Conservation (phyloP, 768 basidiomycete genomes). For the Tricholoma saponaceum region DNA sequence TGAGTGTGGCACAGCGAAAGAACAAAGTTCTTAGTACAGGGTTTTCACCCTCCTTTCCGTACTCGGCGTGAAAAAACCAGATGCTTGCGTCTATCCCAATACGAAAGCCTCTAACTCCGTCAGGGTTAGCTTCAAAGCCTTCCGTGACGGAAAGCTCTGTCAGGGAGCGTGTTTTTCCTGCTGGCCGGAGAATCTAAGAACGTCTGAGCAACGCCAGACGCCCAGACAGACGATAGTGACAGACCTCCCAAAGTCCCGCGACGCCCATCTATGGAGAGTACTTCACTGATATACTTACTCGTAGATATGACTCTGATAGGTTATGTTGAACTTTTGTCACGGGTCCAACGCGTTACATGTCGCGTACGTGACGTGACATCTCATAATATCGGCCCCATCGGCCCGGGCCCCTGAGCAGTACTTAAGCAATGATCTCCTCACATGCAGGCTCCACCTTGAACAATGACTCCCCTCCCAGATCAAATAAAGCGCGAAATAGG, state of each 20-base stretch:
- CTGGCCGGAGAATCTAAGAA: constrained; percentile 60
- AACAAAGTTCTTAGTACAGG: constrained; percentile 80
- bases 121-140: constrained; percentile 66
- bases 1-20: constrained; percentile 79
- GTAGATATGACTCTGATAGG: too few relatives aligned
- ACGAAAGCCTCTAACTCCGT: constrained; percentile 66
- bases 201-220: constrained; percentile 12
- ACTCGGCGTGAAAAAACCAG: constrained; percentile 78
- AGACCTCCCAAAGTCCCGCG: constrained; percentile 41
- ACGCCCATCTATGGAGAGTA: constrained; percentile 26
- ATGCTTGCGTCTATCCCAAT: constrained; percentile 88
- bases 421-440: too few relatives aligned
- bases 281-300: too few relatives aligned
- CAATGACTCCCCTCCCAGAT: constrained; percentile 23
- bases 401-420: too few relatives aligned
- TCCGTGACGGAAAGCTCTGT: constrained; percentile 72
- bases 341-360: background rate
- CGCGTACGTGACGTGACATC: constrained; percentile 1
- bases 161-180: constrained; percentile 67
- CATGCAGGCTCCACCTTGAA: too few relatives aligned
- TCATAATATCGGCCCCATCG: too few relatives aligned
- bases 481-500: constrained; percentile 41
- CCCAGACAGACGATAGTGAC: constrained; percentile 7
- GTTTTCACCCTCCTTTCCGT: constrained; percentile 79
- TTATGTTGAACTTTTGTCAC: background rate